Evolutionary conservation across 345 rosid species (phyloP), one percentile per base, ranked within the genome.

Genomic region (Moricandia moricandioides): DNA sequence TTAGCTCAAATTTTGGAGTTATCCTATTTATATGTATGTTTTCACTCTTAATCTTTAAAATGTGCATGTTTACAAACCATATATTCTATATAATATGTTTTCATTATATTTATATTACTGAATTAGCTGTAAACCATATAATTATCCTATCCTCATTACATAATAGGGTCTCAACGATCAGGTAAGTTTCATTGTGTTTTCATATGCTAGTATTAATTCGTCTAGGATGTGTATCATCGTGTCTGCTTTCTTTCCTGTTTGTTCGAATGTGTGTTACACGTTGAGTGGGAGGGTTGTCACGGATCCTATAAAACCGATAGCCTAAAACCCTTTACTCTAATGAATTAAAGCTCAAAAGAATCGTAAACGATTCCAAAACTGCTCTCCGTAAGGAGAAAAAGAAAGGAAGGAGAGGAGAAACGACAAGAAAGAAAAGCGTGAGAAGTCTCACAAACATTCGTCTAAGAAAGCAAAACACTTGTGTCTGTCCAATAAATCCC

Each of bases 401-500:
- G 27, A 72, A 67, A 52, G n/a, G n/a, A 72, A 73, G 59, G 80
- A 78, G 80, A 70, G 71, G 8, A 30, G 51, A 67, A 75, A 75
- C 26, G 29, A 8, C 1, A 8, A 43, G 78, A 56, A 35, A 64
- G 18, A 72, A 67, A 63, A 76, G 26, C 34, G 21, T 14, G 30
- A 62, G 6, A 69, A 61, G 0, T 68, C 73, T 10, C 67, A 33
- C 49, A 43, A 12, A 12, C 49, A 40, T 40, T 12, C 49, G 5
- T 40, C 49, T 14, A 40, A 40, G 17, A 68, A 61, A 51, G 7
- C 7, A 0, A 4, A 10, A 54, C 30, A 2, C 0, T 27, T 4
- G 11, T 24, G 35, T 14, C 24, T 54, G 4, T 14, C 62, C 16
- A 67, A 70, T 58, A 37, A 34, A 14, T 10, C 62, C 4, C 71